These are phyloP conservation scores for Fusarium xylarioides DNA, from an alignment of 2,329 filamentous ascomycete species.

Conservation along the genomic window DNA sequence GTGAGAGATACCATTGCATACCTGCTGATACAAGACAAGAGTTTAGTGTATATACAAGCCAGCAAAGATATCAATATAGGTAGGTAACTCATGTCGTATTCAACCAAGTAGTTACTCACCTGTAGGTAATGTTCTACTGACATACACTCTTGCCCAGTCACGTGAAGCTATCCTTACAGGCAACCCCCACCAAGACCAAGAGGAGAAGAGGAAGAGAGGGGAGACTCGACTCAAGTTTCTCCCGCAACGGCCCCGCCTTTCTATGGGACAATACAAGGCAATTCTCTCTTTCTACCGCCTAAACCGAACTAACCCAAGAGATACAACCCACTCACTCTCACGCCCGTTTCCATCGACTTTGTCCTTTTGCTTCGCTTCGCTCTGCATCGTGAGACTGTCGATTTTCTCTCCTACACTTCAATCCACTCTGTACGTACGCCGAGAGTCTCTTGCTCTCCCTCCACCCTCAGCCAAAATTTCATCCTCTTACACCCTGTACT, in stretches of 20 bases:
- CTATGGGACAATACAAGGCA: conserved; percentile 30
- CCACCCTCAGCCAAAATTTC: background rate
- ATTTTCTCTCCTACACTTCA: conserved; percentile 19
- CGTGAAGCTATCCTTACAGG: conserved; percentile 46
- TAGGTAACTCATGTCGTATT: background rate
- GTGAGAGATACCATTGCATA: background rate
- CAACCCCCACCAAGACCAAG: conserved; percentile 44
- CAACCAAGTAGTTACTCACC: background rate
- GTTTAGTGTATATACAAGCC: background rate
- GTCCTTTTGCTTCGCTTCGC: conserved; percentile 31
- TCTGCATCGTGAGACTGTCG: conserved; percentile 36
- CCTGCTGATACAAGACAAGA: background rate
- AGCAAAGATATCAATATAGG: background rate
- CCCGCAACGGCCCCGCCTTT: conserved; percentile 44
- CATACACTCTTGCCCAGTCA: conserved; percentile 40
- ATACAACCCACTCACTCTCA: conserved; percentile 31
- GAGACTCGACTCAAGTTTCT: conserved; percentile 42
- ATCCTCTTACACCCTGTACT: background rate
- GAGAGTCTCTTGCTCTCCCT: background rate
- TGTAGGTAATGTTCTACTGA: conserved; percentile 12
- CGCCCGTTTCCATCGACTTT: conserved; percentile 35
- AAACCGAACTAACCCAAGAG: conserved; percentile 24
- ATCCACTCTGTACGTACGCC: conserved; percentile 33
- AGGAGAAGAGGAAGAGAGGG: conserved; percentile 31
- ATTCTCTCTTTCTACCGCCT: conserved; percentile 33